Evolutionary conservation across 768 basidiomycete species (phyloP).

Genomic region (Sporobolomyces roseus): DNA sequence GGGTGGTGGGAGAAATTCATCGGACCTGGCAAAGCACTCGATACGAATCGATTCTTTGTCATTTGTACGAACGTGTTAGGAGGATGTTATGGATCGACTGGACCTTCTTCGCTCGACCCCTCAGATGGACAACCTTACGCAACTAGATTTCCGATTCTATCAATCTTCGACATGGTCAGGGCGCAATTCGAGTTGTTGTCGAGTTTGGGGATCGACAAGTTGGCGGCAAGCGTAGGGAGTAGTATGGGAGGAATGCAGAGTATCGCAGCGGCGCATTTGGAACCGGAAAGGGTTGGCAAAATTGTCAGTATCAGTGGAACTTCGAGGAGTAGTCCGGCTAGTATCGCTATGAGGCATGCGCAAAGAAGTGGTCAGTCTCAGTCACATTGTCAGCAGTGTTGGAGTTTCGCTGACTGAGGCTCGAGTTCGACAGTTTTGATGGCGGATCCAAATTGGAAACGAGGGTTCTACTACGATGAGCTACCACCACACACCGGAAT

Average conservation of each 20-base stretch:
- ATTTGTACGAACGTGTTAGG: conserved; percentile 96
- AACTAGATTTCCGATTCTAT: conserved; percentile 83
- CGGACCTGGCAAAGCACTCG: conserved; percentile 86
- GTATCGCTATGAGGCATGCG: conserved; percentile 92
- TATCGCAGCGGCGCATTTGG: conserved; percentile 87
- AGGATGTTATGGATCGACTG: conserved; percentile 96
- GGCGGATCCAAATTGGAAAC: conserved; percentile 99
- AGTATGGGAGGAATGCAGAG: conserved; percentile 99
- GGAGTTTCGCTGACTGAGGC: neutral
- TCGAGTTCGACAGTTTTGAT: conserved; percentile 69
- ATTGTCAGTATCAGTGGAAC: conserved; percentile 93
- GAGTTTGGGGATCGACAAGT: conserved; percentile 70
- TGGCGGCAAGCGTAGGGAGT: conserved; percentile 89
- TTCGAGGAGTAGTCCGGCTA: conserved; percentile 82
- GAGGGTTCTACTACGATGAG: conserved; percentile 92
- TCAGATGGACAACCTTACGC: conserved; percentile 65
- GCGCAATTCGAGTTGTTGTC: conserved; percentile 86
- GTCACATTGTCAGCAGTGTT: neutral
- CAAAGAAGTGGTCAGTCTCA: conserved; percentile 78
- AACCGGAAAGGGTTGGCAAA: conserved; percentile 80
- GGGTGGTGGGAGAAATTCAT: conserved; percentile 99
- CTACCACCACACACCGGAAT: conserved; percentile 96
- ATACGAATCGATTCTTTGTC: conserved; percentile 86
- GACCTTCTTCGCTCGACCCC: conserved; percentile 79
- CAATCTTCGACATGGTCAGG: conserved; percentile 94